Evolutionary conservation across 139 green algal species (phyloP).

Genomic region (Mychonastes homosphaera): DNA sequence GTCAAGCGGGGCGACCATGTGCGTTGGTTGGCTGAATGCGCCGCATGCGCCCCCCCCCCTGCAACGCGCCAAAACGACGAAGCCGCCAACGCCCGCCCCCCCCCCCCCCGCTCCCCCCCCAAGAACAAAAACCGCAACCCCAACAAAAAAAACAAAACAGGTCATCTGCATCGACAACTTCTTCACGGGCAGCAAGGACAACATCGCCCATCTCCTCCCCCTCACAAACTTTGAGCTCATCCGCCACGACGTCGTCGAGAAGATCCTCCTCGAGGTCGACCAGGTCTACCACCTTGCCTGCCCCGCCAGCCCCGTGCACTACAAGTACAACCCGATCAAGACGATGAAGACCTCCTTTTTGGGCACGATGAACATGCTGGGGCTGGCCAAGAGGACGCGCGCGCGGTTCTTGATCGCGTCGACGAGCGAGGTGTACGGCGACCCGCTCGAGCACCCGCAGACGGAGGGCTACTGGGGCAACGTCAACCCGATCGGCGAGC

Average conservation of each 20-base stretch:
- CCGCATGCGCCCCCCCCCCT: no score
- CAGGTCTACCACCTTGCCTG: slow-evolving; percentile 98
- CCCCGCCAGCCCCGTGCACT: slow-evolving; percentile 97
- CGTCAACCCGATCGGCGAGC: slow-evolving; percentile 96
- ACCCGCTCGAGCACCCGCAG: slow-evolving; percentile 96
- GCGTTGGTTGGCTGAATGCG: slow-evolving; percentile 6
- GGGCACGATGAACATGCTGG: slow-evolving; percentile 99
- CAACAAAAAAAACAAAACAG: slow-evolving; percentile 21
- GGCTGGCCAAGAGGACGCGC: slow-evolving; percentile 87
- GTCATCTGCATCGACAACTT: slow-evolving; percentile 99
- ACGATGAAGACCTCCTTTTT: slow-evolving; percentile 97
- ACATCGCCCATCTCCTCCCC: slow-evolving; percentile 80
- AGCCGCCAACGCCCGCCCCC: neutral
- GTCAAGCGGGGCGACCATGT: slow-evolving; percentile 82
- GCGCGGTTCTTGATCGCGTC: slow-evolving; percentile 86
- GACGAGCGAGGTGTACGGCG: slow-evolving; percentile 97
- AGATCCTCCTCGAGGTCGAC: slow-evolving; percentile 93
- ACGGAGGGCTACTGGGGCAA: slow-evolving; percentile 98
- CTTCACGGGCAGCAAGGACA: slow-evolving; percentile 96
- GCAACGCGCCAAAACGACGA: neutral
- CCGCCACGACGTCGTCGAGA: slow-evolving; percentile 92
- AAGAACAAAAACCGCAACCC: no score
- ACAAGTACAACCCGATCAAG: slow-evolving; percentile 99
- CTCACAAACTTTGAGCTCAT: slow-evolving; percentile 96
- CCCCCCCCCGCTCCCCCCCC: neutral